phyloP scores from a whole-genome alignment of 768 basidiomycete species.

The Amanita brunnescens region DNA sequence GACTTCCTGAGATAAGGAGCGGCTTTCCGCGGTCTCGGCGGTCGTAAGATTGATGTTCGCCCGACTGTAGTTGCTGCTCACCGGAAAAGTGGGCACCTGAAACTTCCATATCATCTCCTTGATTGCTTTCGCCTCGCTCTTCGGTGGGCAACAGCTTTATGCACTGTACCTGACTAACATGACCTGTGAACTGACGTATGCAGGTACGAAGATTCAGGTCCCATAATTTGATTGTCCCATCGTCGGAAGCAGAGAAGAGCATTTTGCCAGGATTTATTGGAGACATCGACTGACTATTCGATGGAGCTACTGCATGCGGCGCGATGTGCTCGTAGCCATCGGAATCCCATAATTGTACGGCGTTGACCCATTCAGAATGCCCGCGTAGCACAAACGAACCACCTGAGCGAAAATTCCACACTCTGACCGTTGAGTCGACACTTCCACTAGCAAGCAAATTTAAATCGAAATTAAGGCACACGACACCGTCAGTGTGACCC shows the following conservation, averaged over 20 bases:
- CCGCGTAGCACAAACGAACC: conserved; percentile 90
- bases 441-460: conserved; percentile 90
- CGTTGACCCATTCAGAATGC: conserved; percentile 94
- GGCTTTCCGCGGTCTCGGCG: conserved; percentile 39
- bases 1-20: conserved; percentile 77
- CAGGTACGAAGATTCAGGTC: conserved; percentile 77
- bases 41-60: background rate
- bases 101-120: conserved; percentile 7
- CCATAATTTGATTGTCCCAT: conserved; percentile 91
- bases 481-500: conserved; percentile 87
- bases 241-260: conserved; percentile 96
- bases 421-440: conserved; percentile 90
- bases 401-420: conserved; percentile 89
- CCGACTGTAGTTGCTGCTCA: background rate
- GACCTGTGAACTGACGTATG: conserved; percentile 77
- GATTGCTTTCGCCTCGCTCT: conserved; percentile 33
- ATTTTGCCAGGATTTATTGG: conserved; percentile 81
- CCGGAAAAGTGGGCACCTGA: background rate
- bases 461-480: conserved; percentile 85
- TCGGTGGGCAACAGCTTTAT: conserved; percentile 70
- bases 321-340: conserved; percentile 13
- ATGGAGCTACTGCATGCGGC: background rate
- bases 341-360: conserved; percentile 88
- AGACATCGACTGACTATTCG: conserved; percentile 16
- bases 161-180: conserved; percentile 92